Evolutionary conservation across 257 asterid genomes (phyloP), one percentile per base, ranked within the genome.

Genomic region (Voacanga thouarsii): DNA sequence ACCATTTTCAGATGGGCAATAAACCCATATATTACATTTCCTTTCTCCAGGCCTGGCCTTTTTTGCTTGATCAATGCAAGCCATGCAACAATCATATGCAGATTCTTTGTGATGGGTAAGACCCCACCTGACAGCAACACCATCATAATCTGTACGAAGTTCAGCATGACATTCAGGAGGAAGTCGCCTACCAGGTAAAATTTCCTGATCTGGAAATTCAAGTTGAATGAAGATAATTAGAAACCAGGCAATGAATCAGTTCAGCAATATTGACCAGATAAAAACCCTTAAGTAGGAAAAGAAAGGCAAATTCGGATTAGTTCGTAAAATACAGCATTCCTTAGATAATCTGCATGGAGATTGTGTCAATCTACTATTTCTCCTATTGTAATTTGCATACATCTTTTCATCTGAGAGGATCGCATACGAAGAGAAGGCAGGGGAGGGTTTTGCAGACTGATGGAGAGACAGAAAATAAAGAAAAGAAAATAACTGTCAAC

Each of bases 21-120:
- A 95, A 61, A 95, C 99, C 97, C 98, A 95, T 71, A 89, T 75
- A 69, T 93, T 95, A 90, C 99, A 95, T 88, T 86, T 93, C 86
- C 75, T 78, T 68, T 83, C 82, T 23, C 85, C 89, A 1, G 94
- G 87, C 75, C 74, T 87, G 3, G 99, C 94, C 24, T 75, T 90
- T 83, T 82, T 92, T 43, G 98, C 96, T 28, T 92, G 97, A 72
- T 93, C 84, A 77, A 96, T 74, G 84, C 99, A 96, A 21, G 98
- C 90, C 97, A 89, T 90, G 63, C 98, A 95, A 80, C 99, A 95
- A 18, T 95, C 99, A 12, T 93, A 95, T 19, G 99, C 97, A n/a
- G 98, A 86, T 78, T 90, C 97, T 86, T 90, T 92, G 56, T 68
- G 99, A 90, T 95, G 92, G 28, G 98, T 90, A 73, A 91, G 97